Evolutionary conservation across 768 basidiomycete genomes (phyloP).

Genomic region (Russula sp.): DNA sequence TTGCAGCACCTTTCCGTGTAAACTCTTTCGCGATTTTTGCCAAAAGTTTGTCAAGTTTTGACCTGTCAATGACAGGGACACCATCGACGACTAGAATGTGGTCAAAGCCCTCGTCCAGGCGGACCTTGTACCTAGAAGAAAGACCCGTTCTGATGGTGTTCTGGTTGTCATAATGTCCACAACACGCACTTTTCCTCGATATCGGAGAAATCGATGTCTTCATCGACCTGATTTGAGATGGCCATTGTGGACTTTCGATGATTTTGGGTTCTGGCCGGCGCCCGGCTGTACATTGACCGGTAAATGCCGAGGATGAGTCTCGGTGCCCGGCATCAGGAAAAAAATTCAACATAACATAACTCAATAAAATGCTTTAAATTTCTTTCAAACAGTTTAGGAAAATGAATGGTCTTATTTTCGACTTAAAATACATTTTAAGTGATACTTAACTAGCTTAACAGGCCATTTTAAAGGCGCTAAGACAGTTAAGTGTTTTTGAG

Average conservation of each 20-base stretch:
- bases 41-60: slow-evolving; percentile 75
- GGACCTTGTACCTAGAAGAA: slow-evolving; percentile 65
- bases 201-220: slow-evolving; percentile 20
- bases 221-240: slow-evolving; percentile 7
- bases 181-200: slow-evolving; percentile 21
- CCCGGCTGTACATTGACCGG: too few species aligned
- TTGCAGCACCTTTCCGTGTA: slow-evolving; percentile 64
- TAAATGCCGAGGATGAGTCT: too few species aligned
- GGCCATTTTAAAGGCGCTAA: too few species aligned
- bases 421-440: too few species aligned
- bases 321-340: too few species aligned
- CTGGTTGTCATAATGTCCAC: background rate
- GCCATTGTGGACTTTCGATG: slow-evolving; percentile 6
- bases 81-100: slow-evolving; percentile 90
- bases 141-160: background rate
- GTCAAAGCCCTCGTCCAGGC: slow-evolving; percentile 82
- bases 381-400: too few species aligned
- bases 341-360: too few species aligned
- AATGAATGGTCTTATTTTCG: too few species aligned
- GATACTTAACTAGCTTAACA: too few species aligned
- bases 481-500: too few species aligned
- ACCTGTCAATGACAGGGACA: slow-evolving; percentile 80
- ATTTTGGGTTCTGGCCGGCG: background rate
- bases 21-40: slow-evolving; percentile 81
- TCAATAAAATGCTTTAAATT: too few species aligned